phyloP scores from a whole-genome alignment of 306 rosid genomes.

The Alnus rubra region DNA sequence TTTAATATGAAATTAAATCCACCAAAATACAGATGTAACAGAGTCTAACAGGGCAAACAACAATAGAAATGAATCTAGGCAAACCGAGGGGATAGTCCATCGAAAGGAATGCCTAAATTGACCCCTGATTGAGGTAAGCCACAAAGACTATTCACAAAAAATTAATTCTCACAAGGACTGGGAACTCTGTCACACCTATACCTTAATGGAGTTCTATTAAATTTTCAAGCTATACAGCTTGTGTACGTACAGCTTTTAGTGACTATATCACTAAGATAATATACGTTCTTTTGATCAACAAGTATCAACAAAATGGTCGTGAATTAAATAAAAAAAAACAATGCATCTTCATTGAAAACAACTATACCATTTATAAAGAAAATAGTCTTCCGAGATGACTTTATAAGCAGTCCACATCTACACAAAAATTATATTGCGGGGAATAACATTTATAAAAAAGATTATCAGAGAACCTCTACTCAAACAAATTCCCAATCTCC shows the following conservation, averaged over 20 bases:
- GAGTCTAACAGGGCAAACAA: not conserved
- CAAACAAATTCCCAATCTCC: not conserved
- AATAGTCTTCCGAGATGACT: not conserved
- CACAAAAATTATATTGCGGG: not conserved
- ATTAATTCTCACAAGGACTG: not conserved
- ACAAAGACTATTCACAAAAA: not conserved
- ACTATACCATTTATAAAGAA: not conserved
- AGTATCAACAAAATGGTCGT: not conserved
- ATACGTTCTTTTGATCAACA: not conserved
- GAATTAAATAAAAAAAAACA: not conserved
- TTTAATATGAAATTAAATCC: constrained; percentile 14
- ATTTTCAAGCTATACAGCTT: not conserved
- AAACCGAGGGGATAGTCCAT: not conserved
- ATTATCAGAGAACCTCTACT: not conserved
- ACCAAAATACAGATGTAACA: constrained; percentile 19
- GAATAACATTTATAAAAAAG: not conserved
- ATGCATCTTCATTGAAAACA: not conserved
- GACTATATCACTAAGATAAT: not conserved
- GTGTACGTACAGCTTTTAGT: not conserved
- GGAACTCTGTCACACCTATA: not conserved
- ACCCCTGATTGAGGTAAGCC: not conserved
- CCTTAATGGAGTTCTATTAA: not conserved
- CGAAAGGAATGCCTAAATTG: not conserved
- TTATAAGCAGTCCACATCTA: not conserved
- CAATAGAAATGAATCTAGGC: not conserved